phyloP scores from a whole-genome alignment of 225 moss, liverwort and hornwort species.

The Physcomitrellopsis africana region DNA sequence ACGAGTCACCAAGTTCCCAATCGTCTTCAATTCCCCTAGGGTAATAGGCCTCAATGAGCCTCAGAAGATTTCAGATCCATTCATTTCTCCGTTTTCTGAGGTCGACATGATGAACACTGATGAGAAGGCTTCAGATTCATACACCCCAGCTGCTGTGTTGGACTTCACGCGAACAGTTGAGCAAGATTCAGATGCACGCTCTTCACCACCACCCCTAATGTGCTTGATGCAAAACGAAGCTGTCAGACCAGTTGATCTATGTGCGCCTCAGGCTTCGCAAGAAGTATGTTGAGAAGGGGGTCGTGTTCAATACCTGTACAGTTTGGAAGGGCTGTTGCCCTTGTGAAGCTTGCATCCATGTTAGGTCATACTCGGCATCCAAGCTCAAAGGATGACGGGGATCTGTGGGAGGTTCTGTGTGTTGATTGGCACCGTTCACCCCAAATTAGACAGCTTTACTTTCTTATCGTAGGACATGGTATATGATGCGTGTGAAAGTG shows the following conservation, averaged over 20 bases:
- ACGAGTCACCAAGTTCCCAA: slow-evolving; percentile 80
- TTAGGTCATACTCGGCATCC: no score
- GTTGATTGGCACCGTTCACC: background rate
- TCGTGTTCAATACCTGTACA: slow-evolving; percentile 8
- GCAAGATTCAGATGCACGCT: background rate
- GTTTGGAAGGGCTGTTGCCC: background rate
- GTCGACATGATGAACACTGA: background rate
- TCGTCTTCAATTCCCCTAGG: slow-evolving; percentile 60
- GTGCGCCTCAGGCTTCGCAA: slow-evolving; percentile 2
- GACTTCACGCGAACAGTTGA: slow-evolving; percentile 1
- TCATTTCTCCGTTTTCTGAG: background rate
- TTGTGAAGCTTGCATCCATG: background rate
- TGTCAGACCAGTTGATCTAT: background rate
- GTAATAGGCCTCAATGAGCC: background rate
- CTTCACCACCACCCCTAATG: background rate
- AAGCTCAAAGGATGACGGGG: background rate
- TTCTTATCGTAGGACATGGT: no score
- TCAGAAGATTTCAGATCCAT: background rate
- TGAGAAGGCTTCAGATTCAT: background rate
- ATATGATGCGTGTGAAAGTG: no score
- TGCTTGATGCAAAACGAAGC: slow-evolving; percentile 7
- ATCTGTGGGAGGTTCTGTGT: background rate
- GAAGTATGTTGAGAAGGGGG: slow-evolving; percentile 17
- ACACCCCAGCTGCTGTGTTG: background rate
- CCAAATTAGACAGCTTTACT: no score